phyloP scores from a whole-genome alignment of 768 basidiomycete genomes.

The Boletus reticuloceps region DNA sequence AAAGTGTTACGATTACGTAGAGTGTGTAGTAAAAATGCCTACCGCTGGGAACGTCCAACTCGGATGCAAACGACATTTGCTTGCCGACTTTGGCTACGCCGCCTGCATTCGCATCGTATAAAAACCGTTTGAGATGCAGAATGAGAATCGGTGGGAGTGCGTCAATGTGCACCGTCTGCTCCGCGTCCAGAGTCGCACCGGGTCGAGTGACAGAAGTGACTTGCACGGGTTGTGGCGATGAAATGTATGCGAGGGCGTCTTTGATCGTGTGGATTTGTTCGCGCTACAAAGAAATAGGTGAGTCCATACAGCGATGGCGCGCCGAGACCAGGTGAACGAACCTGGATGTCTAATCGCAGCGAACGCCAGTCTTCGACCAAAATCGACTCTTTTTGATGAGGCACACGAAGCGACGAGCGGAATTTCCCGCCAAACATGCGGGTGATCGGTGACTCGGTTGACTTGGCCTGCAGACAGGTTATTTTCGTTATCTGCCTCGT shows the following conservation, averaged over 20 bases:
- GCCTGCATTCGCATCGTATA: constrained; percentile 71
- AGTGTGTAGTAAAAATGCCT: not conserved
- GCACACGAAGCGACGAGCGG: constrained; percentile 77
- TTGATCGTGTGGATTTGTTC: constrained; percentile 74
- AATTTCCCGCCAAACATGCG: constrained; percentile 93
- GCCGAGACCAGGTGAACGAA: constrained; percentile 21
- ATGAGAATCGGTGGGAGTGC: constrained; percentile 80
- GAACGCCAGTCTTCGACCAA: constrained; percentile 92
- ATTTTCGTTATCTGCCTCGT: constrained; percentile 3
- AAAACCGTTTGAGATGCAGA: constrained; percentile 88
- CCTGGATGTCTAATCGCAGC: constrained; percentile 87
- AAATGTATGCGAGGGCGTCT: constrained; percentile 78
- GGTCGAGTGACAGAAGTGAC: constrained; percentile 55
- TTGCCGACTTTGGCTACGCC: constrained; percentile 88
- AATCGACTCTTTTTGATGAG: constrained; percentile 81
- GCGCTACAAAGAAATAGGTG: constrained; percentile 39
- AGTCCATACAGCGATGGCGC: not conserved
- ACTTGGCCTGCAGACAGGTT: constrained; percentile 54
- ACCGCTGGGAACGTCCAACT: constrained; percentile 76
- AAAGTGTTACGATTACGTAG: fast-evolving
- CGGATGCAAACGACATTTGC: constrained; percentile 71
- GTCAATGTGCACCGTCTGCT: constrained; percentile 73
- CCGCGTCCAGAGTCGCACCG: constrained; percentile 66
- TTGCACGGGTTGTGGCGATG: constrained; percentile 78
- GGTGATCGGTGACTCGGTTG: constrained; percentile 83